Conservation (phyloP, 2,329 filamentous ascomycete genomes). For the Cladobotryum mycophilum region DNA sequence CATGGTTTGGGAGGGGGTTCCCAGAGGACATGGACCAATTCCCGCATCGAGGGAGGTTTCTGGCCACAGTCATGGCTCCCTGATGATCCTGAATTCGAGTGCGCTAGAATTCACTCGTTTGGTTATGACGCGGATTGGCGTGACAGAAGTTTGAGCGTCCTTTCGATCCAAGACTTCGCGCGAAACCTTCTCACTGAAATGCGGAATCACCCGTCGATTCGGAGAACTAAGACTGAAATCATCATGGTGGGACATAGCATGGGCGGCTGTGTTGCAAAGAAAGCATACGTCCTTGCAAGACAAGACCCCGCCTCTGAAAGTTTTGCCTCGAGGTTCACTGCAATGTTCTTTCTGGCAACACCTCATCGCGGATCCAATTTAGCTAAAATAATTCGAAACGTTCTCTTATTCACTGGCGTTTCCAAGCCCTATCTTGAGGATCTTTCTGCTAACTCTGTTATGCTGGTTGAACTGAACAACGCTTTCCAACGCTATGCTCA, state of each 20-base stretch:
- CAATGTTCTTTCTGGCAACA: conserved; percentile 3
- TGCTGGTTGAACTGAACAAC: neutral
- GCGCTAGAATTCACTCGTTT: conserved; percentile 1
- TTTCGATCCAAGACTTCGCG: conserved; percentile 1
- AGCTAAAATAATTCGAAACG: neutral
- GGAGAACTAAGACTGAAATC: neutral
- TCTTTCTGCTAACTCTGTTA: neutral
- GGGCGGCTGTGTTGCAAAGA: conserved; percentile 4
- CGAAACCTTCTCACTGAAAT: conserved; percentile 2
- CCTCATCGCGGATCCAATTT: conserved; percentile 3
- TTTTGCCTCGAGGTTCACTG: neutral
- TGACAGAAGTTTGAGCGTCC: neutral
- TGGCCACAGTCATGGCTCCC: conserved; percentile 7
- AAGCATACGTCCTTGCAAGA: neutral
- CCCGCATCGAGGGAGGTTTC: neutral
- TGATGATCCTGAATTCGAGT: neutral
- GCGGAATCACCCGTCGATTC: conserved; percentile 1
- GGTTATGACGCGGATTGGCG: conserved; percentile 7
- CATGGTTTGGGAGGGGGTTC: conserved; percentile 5
- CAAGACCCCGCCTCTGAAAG: neutral
- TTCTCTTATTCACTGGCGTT: neutral
- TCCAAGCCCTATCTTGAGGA: neutral
- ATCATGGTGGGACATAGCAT: conserved; percentile 6
- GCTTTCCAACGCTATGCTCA: conserved; percentile 1
- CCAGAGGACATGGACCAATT: conserved; percentile 1